Base-by-base conservation (phyloP, 257 asterid genomes). In the Rhazya stricta region DNA sequence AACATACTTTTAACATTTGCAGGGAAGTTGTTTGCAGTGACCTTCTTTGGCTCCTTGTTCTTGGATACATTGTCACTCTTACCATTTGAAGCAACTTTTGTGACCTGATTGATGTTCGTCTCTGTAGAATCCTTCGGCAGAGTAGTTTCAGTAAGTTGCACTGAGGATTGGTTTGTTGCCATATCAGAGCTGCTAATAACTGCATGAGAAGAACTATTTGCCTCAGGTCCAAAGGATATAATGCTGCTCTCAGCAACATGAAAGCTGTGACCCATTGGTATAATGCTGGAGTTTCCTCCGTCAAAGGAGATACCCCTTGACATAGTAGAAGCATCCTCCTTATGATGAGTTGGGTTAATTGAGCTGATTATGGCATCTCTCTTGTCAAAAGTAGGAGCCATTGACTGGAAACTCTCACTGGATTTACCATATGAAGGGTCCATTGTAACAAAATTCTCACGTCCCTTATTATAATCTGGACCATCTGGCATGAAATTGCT, bases 1-100 rank as follows among this genome's bases (percentile, higher is more conserved):
- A 94, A 78, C 78, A 94, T 82, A 77, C 86, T 85, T 79, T 85
- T 94, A 54, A 94, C 96, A 78, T 91, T 86, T 46, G 93, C 56
- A 62, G 97, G 97, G 74, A 91, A 94, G 81, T 81, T 86, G 74
- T 80, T 85, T 2, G 88, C 75, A 6, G 86, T 27, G 32, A 63
- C 79, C 79, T 81, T 89, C 84, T 85, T 89, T 72, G 56, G 77
- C 80, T 79, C 91, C 81, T 87, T 92, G 60, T 54, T 73, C 85
- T 82, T 88, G 66, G 75, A 68, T 21, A 62, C 74, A 12, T 81
- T 77, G 62, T 81, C 84, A 15, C 71, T 73, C 82, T 51, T 82
- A 76, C 85, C 61, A 56, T 77, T 78, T 25, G 87, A 29, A 75
- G 71, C 60, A 56, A 51, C 89, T 82, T 73, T 83, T 4, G 54